phyloP scores from a whole-genome alignment of 2,329 filamentous ascomycete species.

The Ceratocystis colombiana region DNA sequence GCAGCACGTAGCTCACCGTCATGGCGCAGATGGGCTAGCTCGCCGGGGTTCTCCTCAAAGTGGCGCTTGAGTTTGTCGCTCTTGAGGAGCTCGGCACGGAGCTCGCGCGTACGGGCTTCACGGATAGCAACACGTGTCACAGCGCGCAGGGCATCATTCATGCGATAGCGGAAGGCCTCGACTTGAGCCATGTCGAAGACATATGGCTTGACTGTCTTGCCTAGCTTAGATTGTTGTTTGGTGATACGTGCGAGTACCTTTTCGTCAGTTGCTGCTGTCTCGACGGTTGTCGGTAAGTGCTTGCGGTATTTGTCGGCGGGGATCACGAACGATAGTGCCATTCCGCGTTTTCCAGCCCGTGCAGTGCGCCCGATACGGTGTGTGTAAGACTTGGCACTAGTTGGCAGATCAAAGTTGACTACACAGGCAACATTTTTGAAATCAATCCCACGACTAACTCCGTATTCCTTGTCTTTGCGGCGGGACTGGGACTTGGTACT shows the following conservation, averaged over 20 bases:
- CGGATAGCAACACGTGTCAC: constrained; percentile 84
- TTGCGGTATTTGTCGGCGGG: constrained; percentile 74
- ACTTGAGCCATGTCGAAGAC: constrained; percentile 91
- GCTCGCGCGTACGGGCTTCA: constrained; percentile 77
- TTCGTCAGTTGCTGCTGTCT: constrained; percentile 72
- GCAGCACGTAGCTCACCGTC: constrained; percentile 80
- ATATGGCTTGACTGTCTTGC: constrained; percentile 77
- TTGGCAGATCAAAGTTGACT: constrained; percentile 92
- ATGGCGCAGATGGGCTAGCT: constrained; percentile 77
- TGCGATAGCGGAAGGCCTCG: constrained; percentile 87
- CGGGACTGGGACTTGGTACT: constrained; percentile 39
- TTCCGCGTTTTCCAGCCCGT: constrained; percentile 80
- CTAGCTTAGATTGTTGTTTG: constrained; percentile 66
- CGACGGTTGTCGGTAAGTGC: constrained; percentile 73
- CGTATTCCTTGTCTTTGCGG: constrained; percentile 74
- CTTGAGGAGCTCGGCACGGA: constrained; percentile 81
- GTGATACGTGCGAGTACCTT: constrained; percentile 70
- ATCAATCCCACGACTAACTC: constrained; percentile 91
- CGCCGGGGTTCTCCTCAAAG: constrained; percentile 93
- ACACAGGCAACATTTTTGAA: constrained; percentile 93
- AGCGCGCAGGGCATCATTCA: constrained; percentile 81
- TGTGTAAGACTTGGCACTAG: constrained; percentile 83
- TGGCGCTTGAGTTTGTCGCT: constrained; percentile 89
- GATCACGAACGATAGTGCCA: constrained; percentile 91
- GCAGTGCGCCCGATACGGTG: constrained; percentile 92